Evolutionary conservation across 1,284 basidiomycete species (phyloP).

Genomic region (Ceratobasidium sp.): DNA sequence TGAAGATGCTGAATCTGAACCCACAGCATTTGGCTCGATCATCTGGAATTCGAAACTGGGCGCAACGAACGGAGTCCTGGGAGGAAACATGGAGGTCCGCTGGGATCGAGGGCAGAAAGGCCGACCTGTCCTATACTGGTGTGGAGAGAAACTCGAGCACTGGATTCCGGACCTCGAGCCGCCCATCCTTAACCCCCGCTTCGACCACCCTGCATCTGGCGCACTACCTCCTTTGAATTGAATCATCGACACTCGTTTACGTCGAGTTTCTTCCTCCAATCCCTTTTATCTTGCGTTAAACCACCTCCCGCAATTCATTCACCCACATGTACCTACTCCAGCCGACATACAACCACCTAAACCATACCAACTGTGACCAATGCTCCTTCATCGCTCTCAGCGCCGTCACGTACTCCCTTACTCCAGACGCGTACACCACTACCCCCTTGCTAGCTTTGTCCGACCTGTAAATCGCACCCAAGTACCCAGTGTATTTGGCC

Average conservation of each 20-base stretch:
- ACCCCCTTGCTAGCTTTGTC: background rate
- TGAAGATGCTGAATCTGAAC: conserved; percentile 3
- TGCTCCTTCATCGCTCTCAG: conserved; percentile 80
- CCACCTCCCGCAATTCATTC: conserved; percentile 75
- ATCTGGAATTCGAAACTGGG: conserved; percentile 73
- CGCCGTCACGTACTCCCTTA: conserved; percentile 66
- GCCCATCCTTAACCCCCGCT: background rate
- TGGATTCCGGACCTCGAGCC: conserved; percentile 43
- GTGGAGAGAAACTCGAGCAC: conserved; percentile 53
- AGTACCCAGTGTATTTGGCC: conserved; percentile 70
- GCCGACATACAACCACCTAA: conserved; percentile 84
- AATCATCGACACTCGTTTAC: no score
- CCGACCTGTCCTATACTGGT: conserved; percentile 70
- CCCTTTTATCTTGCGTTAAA: background rate
- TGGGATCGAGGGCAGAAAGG: conserved; percentile 64
- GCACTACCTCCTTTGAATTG: background rate
- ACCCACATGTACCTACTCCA: conserved; percentile 94
- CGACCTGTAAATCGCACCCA: conserved; percentile 45
- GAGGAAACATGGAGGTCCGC: conserved; percentile 68
- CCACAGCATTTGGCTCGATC: conserved; percentile 56
- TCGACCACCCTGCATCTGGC: background rate
- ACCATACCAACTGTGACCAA: conserved; percentile 86
- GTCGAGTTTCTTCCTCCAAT: no score
- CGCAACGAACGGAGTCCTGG: conserved; percentile 60
- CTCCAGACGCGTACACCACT: conserved; percentile 35